A percentile compares a stretch with the other conserved stretches of the same genome.
Evolutionary conservation across 352 stramenopile species (phyloP).

Genomic region (Phytophthora meadii): DNA sequence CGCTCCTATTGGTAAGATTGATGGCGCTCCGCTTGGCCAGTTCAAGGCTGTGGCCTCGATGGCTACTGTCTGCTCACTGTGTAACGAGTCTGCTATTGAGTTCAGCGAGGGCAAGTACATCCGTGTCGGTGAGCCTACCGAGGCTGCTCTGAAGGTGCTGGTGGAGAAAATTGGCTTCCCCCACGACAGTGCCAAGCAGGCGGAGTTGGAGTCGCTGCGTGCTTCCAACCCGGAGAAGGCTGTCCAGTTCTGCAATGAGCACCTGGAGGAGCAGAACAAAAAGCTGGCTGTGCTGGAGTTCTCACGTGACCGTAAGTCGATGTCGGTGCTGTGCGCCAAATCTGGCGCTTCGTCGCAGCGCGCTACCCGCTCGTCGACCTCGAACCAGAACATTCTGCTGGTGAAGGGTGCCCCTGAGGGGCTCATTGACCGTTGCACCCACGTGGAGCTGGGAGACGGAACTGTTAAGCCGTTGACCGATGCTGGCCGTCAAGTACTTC

Average conservation of each 20-base stretch:
- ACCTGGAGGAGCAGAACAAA: slow-evolving; percentile 83
- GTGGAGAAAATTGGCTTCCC: slow-evolving; percentile 95
- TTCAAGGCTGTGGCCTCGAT: slow-evolving; percentile 86
- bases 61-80: slow-evolving; percentile 93
- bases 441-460: slow-evolving; percentile 94
- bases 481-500: slow-evolving; percentile 85
- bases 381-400: slow-evolving; percentile 94
- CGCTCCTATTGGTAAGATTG: slow-evolving; percentile 83
- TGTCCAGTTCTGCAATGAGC: slow-evolving; percentile 87
- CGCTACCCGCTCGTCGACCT: slow-evolving; percentile 65
- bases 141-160: slow-evolving; percentile 96
- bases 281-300: slow-evolving; percentile 97
- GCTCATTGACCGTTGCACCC: slow-evolving; percentile 95
- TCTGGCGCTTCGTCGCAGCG: slow-evolving; percentile 36
- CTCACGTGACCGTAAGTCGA: slow-evolving; percentile 97
- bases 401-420: slow-evolving; percentile 99
- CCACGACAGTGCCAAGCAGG: slow-evolving; percentile 66
- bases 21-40: slow-evolving; percentile 52
- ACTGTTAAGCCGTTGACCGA: slow-evolving; percentile 93
- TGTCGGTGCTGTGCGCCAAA: slow-evolving; percentile 95
- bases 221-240: slow-evolving; percentile 70
- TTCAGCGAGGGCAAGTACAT: slow-evolving; percentile 90
- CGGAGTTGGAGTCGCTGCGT: slow-evolving; percentile 64
- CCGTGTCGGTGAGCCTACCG: slow-evolving; percentile 96
- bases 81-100: slow-evolving; percentile 96